These are phyloP conservation scores for Sporodiniella umbellata DNA, from an alignment of 371 early-diverging fungal genomes.

Conservation along the genomic window DNA sequence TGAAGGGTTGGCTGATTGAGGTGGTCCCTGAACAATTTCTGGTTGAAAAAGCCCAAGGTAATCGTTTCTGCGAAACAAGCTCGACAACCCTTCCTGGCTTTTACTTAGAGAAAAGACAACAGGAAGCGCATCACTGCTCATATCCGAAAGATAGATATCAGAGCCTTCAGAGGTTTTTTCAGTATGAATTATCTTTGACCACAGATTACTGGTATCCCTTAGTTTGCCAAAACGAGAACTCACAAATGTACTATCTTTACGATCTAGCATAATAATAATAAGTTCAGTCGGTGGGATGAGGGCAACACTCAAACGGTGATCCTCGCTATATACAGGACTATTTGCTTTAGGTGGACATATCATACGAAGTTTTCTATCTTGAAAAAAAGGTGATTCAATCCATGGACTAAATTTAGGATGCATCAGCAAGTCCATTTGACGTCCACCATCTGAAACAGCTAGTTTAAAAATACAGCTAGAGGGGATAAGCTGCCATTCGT, in stretches of 20 bases:
- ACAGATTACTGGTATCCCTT: slow-evolving; percentile 11
- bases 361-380: slow-evolving; percentile 21
- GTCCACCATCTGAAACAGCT: slow-evolving; percentile 16
- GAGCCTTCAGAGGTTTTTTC: slow-evolving; percentile 22
- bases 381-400: slow-evolving; percentile 9
- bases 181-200: slow-evolving; percentile 39
- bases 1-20: slow-evolving; percentile 16
- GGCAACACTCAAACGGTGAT: slow-evolving; percentile 15
- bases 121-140: slow-evolving; percentile 23
- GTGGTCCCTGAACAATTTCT: slow-evolving; percentile 8
- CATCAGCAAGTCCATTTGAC: slow-evolving; percentile 22
- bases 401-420: slow-evolving; percentile 24
- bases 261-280: slow-evolving; percentile 26
- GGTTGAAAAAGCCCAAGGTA: slow-evolving; percentile 36
- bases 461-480: slow-evolving; percentile 10
- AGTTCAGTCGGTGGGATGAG: slow-evolving; percentile 31
- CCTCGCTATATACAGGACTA: slow-evolving; percentile 9
- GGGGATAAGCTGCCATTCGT: slow-evolving; percentile 2
- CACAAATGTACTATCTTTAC: slow-evolving; percentile 26
- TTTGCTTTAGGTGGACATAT: slow-evolving; percentile 23
- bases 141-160: slow-evolving; percentile 33
- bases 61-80: slow-evolving; percentile 30
- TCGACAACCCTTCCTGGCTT: slow-evolving; percentile 20
- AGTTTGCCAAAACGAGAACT: not conserved
- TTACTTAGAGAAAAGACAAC: slow-evolving; percentile 34